Percentiles rank a stretch among this genome's conserved stretches.
Evolutionary conservation across 2,329 filamentous ascomycete genomes (phyloP).

Genomic region (Stachybotrys chartarum): DNA sequence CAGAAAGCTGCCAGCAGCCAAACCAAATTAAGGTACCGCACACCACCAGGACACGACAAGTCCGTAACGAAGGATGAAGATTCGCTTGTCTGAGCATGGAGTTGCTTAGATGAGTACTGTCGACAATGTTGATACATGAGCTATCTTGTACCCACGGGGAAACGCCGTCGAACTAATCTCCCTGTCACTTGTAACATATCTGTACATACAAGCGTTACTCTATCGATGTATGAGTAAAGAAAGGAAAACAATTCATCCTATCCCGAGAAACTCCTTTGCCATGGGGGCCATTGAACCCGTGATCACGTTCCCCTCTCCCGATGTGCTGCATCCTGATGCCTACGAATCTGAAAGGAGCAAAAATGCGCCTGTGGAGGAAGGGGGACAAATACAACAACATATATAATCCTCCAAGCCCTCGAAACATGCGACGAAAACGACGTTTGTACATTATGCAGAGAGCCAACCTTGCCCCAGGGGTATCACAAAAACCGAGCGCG

Average conservation of each 20-base stretch:
- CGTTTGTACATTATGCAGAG: conserved; percentile 12
- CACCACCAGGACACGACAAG: not conserved
- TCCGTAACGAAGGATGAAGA: not conserved
- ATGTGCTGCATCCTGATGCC: too few species aligned
- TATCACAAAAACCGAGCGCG: conserved; percentile 29
- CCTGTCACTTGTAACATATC: not conserved
- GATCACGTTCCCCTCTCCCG: not conserved
- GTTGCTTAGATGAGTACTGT: not conserved
- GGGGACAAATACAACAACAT: not conserved
- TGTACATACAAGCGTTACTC: not conserved
- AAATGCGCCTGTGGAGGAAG: not conserved
- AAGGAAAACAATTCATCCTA: not conserved
- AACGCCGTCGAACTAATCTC: not conserved
- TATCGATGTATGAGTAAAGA: not conserved
- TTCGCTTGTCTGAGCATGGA: too few species aligned
- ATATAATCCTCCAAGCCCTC: conserved; percentile 3
- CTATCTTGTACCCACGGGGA: not conserved
- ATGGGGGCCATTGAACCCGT: not conserved
- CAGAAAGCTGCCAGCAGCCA: not conserved
- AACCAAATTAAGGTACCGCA: not conserved
- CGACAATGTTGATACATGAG: not conserved
- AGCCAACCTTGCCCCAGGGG: conserved; percentile 21
- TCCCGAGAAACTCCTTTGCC: not conserved
- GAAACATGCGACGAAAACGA: conserved; percentile 11
- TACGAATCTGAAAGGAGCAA: not conserved